These are phyloP conservation scores for Inonotus hispidus DNA, from an alignment of 1,284 basidiomycete genomes.

Conservation along the genomic window DNA sequence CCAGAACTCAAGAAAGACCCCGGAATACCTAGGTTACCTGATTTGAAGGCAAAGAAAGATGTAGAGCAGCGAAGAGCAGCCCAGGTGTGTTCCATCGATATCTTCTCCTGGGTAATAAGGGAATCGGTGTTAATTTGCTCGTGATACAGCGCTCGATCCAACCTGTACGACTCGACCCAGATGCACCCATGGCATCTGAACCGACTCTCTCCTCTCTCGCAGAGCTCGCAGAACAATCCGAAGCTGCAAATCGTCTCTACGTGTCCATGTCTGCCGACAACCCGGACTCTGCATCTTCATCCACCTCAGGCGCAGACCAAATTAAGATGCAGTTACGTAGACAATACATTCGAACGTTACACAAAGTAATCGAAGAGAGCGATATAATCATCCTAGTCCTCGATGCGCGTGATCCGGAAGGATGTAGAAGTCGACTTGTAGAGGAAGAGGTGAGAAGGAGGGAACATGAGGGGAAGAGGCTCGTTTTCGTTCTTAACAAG, in stretches of 20 bases:
- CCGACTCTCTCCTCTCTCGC: constrained; percentile 60
- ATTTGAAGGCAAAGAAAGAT: constrained; percentile 42
- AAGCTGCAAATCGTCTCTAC: constrained; percentile 26
- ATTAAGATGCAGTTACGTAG: constrained; percentile 57
- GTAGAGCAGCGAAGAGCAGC: constrained; percentile 39
- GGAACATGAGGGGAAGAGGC: constrained; percentile 81
- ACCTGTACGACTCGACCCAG: constrained; percentile 36
- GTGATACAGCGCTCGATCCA: constrained; percentile 21
- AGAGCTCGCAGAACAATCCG: constrained; percentile 36
- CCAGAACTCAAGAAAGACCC: constrained; percentile 79
- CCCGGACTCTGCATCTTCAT: constrained; percentile 24
- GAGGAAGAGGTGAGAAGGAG: constrained; percentile 86
- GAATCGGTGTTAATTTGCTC: too few species aligned
- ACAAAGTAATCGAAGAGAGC: constrained; percentile 90
- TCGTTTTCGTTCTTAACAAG: constrained; percentile 90
- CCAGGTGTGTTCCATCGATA: constrained; percentile 27
- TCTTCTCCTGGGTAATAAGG: too few species aligned
- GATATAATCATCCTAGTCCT: constrained; percentile 88
- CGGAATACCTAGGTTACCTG: constrained; percentile 71
- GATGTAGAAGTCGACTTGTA: constrained; percentile 80
- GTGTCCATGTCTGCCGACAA: constrained; percentile 24
- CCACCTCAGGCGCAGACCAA: constrained; percentile 16
- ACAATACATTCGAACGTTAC: constrained; percentile 70
- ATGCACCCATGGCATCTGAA: constrained; percentile 68
- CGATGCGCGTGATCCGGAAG: constrained; percentile 90